Conservation (phyloP, 2,329 filamentous ascomycete species). For the Ceratocystis ficicola region DNA sequence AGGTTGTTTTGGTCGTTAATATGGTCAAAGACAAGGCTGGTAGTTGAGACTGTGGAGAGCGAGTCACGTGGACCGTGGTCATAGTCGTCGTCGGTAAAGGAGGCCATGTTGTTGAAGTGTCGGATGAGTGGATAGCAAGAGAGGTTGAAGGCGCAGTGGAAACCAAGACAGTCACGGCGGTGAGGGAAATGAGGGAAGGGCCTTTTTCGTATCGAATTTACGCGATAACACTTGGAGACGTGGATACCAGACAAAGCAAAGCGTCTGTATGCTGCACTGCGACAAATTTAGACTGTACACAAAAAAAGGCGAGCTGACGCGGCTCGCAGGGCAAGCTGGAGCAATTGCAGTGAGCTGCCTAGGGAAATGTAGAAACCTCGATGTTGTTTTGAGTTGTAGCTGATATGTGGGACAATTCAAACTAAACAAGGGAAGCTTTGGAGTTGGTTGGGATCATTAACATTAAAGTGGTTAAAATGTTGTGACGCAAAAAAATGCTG, state of each 20-base stretch:
- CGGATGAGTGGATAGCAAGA: not conserved
- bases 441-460: too few species aligned
- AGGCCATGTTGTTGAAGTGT: not conserved
- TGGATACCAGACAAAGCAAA: not conserved
- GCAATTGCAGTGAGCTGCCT: not conserved
- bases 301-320: not conserved
- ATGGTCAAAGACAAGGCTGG: slow-evolving; percentile 68
- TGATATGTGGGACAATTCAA: too few species aligned
- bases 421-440: too few species aligned
- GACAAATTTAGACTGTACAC: too few species aligned
- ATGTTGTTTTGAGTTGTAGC: not conserved
- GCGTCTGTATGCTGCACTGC: not conserved
- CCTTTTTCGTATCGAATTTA: not conserved
- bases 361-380: not conserved
- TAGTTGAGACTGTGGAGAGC: slow-evolving; percentile 67
- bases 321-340: not conserved
- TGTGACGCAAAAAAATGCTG: too few species aligned
- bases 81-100: not conserved
- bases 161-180: not conserved
- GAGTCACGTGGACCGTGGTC: slow-evolving; percentile 38
- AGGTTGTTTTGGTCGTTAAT: slow-evolving; percentile 43
- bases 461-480: too few species aligned
- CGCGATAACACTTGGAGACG: too few species aligned
- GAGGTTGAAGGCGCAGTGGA: not conserved
- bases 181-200: not conserved